These are phyloP conservation scores for Pugionium dolabratum DNA, from an alignment of 345 rosid genomes.

Conservation along the genomic window DNA sequence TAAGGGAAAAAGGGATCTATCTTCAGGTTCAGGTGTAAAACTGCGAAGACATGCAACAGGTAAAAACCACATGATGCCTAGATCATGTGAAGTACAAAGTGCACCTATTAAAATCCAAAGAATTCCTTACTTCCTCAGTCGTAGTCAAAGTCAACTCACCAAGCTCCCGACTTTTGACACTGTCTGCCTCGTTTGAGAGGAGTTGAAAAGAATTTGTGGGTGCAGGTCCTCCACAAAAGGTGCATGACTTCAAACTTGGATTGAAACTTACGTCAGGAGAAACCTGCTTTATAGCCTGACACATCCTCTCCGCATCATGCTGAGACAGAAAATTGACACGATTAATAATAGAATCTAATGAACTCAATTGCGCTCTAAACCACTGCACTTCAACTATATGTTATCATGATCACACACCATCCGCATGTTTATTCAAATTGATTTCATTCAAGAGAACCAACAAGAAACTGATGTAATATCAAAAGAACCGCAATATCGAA, in stretches of 20 bases:
- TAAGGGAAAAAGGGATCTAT: background rate
- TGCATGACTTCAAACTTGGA: constrained; percentile 48
- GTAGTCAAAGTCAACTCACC: constrained; percentile 47
- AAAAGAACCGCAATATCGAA: background rate
- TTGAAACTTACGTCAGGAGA: constrained; percentile 44
- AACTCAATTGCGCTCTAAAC: constrained; percentile 16
- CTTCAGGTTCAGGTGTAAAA: background rate
- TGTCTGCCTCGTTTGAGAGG: constrained; percentile 48
- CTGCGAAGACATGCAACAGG: constrained; percentile 8
- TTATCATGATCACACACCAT: constrained; percentile 22
- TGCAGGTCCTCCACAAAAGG: constrained; percentile 41
- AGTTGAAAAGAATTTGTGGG: constrained; percentile 57
- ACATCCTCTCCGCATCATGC: constrained; percentile 73
- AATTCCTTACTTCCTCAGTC: constrained; percentile 56
- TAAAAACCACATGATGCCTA: too few species aligned
- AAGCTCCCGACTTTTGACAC: constrained; percentile 32
- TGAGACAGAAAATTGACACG: constrained; percentile 38
- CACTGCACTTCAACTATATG: constrained; percentile 25
- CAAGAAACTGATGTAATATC: constrained; percentile 13
- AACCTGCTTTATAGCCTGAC: constrained; percentile 49
- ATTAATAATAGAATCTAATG: background rate
- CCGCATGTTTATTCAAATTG: background rate
- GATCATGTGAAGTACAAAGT: background rate
- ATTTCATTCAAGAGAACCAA: constrained; percentile 8
- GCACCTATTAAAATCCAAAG: constrained; percentile 32